Evolutionary conservation across 352 stramenopile genomes (phyloP), one percentile per base, ranked within the genome.

Genomic region (Phytophthora pisi): DNA sequence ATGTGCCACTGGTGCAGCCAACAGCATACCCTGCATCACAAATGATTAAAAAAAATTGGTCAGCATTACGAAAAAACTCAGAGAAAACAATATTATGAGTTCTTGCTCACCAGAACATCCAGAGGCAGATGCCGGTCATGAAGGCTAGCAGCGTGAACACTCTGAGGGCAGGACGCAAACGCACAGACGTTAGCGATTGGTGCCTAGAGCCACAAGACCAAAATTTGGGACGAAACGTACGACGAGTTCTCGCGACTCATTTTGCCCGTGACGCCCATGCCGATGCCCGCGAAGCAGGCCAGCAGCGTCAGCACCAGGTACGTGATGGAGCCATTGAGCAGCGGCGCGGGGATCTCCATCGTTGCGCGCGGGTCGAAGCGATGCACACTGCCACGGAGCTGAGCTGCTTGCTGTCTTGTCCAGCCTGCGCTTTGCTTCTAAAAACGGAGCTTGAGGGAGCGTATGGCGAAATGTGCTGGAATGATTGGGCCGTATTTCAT

Each of bases 1-100:
- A 95, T 90, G 79, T 96, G 88, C 88, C 88, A 96, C 79, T 96
- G 88, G 74, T 96, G 88, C 61, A 96, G 61, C 88, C 88, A 96
- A 82, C 84, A 93, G 67, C 88, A 96, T n/a, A 86, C 88, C 86
- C 86, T 94, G 42, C 43, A 57, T 42, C 9, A 36, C 49, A 30
- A 64, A 46, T 72, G 63, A 58, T 66, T 56, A 56, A 76, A 78
- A 71, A 82, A 58, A 57, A 36, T 42, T 16, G 40, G 40, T 46
- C 47, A 49, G 50, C 55, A 53, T 30, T 30, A 6, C 16, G 64
- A 9, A 30, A n/a, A 16, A 15, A 2, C 10, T 49, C 20, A 56
- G n/a, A 46, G 1, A 50, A 51, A 30, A 6, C 10, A 7, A 42
- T 16, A 23, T 40, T 8, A 0, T 58, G 28, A 31, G 18, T 36